Evolutionary conservation across 495 filamentous ascomycete genomes (phyloP).

Genomic region (Halenospora varia): DNA sequence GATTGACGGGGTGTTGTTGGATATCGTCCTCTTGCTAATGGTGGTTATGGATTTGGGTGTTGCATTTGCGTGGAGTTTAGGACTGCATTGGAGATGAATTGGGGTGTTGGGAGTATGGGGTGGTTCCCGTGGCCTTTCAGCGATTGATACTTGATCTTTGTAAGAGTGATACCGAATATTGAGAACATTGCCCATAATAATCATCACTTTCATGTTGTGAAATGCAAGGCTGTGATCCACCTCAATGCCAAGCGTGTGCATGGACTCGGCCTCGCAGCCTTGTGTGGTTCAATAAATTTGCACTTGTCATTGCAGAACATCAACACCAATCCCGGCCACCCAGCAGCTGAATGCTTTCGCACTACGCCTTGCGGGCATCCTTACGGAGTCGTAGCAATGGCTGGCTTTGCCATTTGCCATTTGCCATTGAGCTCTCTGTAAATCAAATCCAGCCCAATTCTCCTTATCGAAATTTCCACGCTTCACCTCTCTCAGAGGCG

Average conservation of each 20-base stretch:
- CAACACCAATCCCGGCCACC: background rate
- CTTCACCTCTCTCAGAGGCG: slow-evolving; percentile 8
- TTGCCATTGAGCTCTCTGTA: background rate
- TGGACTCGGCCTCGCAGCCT: too few relatives aligned
- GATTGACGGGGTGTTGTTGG: background rate
- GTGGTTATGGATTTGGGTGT: too few relatives aligned
- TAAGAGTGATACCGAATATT: too few relatives aligned
- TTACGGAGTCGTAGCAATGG: background rate
- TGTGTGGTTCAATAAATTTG: too few relatives aligned
- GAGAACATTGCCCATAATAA: too few relatives aligned
- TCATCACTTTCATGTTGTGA: too few relatives aligned
- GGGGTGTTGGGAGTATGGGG: background rate
- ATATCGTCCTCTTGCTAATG: background rate
- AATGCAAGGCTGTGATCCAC: too few relatives aligned
- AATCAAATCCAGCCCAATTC: background rate
- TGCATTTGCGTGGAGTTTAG: background rate
- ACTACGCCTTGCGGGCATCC: slow-evolving; percentile 8
- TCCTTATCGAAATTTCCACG: background rate
- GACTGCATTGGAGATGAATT: background rate
- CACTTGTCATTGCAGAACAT: too few relatives aligned
- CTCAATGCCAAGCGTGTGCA: too few relatives aligned
- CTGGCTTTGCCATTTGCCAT: background rate
- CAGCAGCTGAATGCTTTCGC: slow-evolving; percentile 22
- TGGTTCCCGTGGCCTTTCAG: background rate
- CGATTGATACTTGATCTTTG: too few relatives aligned